Conservation (phyloP, 108 stramenopile species). For the Asterionellopsis glacialis region DNA sequence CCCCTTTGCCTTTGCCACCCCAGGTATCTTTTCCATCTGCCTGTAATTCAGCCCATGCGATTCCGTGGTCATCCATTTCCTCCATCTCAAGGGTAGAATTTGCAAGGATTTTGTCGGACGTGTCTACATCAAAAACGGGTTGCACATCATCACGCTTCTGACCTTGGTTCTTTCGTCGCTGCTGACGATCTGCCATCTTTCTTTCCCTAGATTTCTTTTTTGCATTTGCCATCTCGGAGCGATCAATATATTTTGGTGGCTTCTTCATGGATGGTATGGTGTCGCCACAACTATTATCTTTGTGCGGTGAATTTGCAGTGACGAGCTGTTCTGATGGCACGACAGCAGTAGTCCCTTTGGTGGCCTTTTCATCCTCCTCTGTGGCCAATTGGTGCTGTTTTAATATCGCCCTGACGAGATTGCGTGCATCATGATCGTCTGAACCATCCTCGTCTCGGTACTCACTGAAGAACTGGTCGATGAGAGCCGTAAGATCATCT, state of each 20-base stretch:
- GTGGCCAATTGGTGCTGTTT: background rate
- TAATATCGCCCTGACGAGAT: background rate
- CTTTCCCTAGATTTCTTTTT: background rate
- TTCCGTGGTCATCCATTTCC: slow-evolving; percentile 39
- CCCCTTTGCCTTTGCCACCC: slow-evolving; percentile 61
- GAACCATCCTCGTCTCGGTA: background rate
- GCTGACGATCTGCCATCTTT: background rate
- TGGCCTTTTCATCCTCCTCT: background rate
- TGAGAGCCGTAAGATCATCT: background rate
- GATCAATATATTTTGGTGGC: background rate
- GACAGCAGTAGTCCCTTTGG: background rate
- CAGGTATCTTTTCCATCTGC: slow-evolving; percentile 30
- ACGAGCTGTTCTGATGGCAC: background rate
- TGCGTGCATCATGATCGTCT: background rate
- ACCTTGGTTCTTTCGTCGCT: no score
- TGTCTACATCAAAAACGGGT: no score
- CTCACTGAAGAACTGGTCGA: background rate
- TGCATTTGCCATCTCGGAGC: background rate
- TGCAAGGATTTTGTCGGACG: no score
- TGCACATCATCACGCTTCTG: no score
- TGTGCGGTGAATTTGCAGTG: background rate
- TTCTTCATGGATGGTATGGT: background rate
- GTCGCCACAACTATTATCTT: background rate
- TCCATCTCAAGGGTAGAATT: slow-evolving; percentile 2
- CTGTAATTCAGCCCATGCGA: slow-evolving; percentile 47